Conservation (phyloP, 495 filamentous ascomycete species). For the Massariosphaeria phaeospora region DNA sequence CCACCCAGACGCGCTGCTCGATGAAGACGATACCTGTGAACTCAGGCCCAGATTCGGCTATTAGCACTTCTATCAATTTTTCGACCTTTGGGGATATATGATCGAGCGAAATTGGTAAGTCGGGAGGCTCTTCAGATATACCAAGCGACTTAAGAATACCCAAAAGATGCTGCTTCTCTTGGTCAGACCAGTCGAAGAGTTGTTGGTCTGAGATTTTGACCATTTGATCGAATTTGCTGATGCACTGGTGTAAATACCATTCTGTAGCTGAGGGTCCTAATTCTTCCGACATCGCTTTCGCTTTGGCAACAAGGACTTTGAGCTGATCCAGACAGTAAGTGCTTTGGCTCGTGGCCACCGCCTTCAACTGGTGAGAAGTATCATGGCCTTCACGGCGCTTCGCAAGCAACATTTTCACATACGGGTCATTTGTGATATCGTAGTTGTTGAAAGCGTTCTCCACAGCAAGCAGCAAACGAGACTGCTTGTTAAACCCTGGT, state of each 20-base stretch:
- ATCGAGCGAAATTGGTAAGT: neutral
- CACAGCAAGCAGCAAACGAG: constrained; percentile 23
- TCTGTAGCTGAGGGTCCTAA: constrained; percentile 73
- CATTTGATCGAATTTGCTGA: constrained; percentile 46
- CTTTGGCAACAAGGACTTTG: constrained; percentile 50
- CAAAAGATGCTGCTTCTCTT: constrained; percentile 60
- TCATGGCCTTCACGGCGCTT: constrained; percentile 32
- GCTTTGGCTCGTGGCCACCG: constrained; percentile 47
- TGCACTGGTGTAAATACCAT: constrained; percentile 59
- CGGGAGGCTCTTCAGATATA: neutral
- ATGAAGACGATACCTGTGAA: constrained; percentile 77
- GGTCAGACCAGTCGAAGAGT: constrained; percentile 42
- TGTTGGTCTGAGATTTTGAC: constrained; percentile 35
- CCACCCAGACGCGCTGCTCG: constrained; percentile 63
- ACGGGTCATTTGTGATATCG: constrained; percentile 67
- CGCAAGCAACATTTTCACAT: constrained; percentile 50
- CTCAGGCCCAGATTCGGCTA: constrained; percentile 40
- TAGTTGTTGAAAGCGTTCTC: constrained; percentile 42
- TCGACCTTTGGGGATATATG: constrained; percentile 30
- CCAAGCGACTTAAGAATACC: constrained; percentile 46
- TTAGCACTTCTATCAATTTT: constrained; percentile 52
- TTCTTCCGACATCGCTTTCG: constrained; percentile 52
- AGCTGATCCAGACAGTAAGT: constrained; percentile 65
- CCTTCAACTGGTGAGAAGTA: constrained; percentile 41
- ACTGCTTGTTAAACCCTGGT: constrained; percentile 31